Conservation (phyloP, 177 flowering plant genomes). For the Telopea speciosissima region DNA sequence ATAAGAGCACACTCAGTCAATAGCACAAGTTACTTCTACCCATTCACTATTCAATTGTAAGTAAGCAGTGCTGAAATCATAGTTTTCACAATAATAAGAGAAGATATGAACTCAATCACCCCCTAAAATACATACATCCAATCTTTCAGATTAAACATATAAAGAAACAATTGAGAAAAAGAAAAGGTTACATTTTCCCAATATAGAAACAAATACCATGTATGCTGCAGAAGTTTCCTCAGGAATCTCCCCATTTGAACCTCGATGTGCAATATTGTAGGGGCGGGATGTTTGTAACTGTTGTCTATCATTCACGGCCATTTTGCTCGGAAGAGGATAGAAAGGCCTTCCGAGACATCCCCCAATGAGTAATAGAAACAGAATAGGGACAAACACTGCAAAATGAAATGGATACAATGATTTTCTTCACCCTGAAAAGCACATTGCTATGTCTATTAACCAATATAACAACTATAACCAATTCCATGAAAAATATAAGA, state of each 20-base stretch:
- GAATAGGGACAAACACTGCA: constrained; percentile 42
- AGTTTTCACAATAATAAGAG: not conserved
- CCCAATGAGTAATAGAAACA: constrained; percentile 39
- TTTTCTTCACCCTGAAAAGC: constrained; percentile 12
- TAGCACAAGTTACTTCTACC: not conserved
- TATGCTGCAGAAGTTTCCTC: constrained; percentile 95
- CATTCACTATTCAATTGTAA: no score
- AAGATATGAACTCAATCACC: not conserved
- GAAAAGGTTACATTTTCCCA: not conserved
- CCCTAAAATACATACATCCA: not conserved
- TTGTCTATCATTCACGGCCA: constrained; percentile 23
- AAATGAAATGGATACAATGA: constrained; percentile 10
- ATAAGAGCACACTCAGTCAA: not conserved
- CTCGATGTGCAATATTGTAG: constrained; percentile 89
- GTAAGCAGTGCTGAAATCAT: not conserved
- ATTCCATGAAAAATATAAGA: not conserved
- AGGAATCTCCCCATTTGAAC: constrained; percentile 95
- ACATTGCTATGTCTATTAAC: constrained; percentile 12
- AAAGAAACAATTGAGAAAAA: not conserved
- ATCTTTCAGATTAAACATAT: not conserved
- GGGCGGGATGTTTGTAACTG: constrained; percentile 85
- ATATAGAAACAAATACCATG: constrained; percentile 39
- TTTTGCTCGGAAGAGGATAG: constrained; percentile 77
- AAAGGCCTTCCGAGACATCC: constrained; percentile 61
- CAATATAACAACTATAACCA: not conserved